Evolutionary conservation across 2,329 filamentous ascomycete genomes (phyloP), one percentile per base, ranked within the genome.

Genomic region (Xylariaceae sp.): DNA sequence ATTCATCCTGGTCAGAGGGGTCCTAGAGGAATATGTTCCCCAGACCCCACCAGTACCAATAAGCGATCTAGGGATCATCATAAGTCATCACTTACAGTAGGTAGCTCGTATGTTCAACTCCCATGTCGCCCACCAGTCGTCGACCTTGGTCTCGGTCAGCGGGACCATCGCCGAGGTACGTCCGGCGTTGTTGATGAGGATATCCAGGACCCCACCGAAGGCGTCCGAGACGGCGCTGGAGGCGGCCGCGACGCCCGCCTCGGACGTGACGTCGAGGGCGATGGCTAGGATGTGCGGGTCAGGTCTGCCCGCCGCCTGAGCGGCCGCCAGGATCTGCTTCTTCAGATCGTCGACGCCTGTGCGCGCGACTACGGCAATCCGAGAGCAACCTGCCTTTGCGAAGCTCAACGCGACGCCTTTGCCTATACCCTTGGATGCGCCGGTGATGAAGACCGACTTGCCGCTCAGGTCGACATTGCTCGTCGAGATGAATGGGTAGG

Each of bases 351-450:
- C 65, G 3, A 83, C 71, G 9, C 67, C 60, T 1, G 76, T 78
- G 7, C 82, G 78, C 1, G 81, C 81, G n/a, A 69, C 75, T 9
- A 85, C 67, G 34, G 76, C 76, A 56, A 86, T 79, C 41, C 66
- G 68, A 1, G 74, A 73, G 46, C 76, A 78, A 4, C 78, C 77
- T 3, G 81, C 81, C 60, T 69, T 71, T 46, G 81, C 82, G 66
- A 78, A 84, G 33, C 77, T 74, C 23, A 81, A 63, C 2, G 80
- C 81, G 5, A 75, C 81, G 14, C 75, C 72, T 1, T 72, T 72
- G 6, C 81, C 81, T 41, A 81, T 75, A 11, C 79, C 78, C 28
- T 73, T 76, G 1, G 76, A 78, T 0, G 76, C 79, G 8, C 81
- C 81, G 3, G 76, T 79, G 43, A 84, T 75, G 53, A 85, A 71